These are phyloP conservation scores for Coniella vitis DNA, from an alignment of 2,329 filamentous ascomycete species.

Conservation along the genomic window DNA sequence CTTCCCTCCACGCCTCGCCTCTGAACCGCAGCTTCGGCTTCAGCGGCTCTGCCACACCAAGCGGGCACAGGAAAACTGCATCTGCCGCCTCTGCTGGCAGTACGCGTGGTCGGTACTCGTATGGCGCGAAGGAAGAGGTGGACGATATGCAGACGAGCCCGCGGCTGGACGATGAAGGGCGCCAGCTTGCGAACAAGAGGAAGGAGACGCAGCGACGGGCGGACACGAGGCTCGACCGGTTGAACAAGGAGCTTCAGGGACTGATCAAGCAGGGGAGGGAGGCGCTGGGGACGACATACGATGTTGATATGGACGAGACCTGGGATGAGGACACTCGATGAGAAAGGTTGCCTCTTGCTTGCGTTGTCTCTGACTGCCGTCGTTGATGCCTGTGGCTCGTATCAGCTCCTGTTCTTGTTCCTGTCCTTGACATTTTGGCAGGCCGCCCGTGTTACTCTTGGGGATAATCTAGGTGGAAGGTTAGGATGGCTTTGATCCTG, in stretches of 20 bases:
- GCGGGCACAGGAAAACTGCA: slow-evolving; percentile 37
- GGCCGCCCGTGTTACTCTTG: no score
- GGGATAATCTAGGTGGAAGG: no score
- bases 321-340: slow-evolving; percentile 31
- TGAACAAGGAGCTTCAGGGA: slow-evolving; percentile 72
- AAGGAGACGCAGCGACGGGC: slow-evolving; percentile 68
- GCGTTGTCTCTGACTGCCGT: not conserved
- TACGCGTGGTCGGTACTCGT: slow-evolving; percentile 2
- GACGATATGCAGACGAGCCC: slow-evolving; percentile 36
- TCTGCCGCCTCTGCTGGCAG: slow-evolving; percentile 36
- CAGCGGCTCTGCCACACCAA: slow-evolving; percentile 8
- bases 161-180: slow-evolving; percentile 58
- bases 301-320: slow-evolving; percentile 55
- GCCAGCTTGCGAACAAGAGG: slow-evolving; percentile 64
- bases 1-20: slow-evolving; percentile 21
- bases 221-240: slow-evolving; percentile 69
- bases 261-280: slow-evolving; percentile 88
- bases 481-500: no score
- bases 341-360: no score
- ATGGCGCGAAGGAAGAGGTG: slow-evolving; percentile 10
- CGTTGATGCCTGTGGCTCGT: not conserved
- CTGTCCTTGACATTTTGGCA: no score
- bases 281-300: slow-evolving; percentile 69
- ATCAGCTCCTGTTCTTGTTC: not conserved
- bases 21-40: slow-evolving; percentile 12